A percentile compares a stretch with the other conserved stretches of the same genome.
Conservation (phyloP, 306 rosid genomes). For the Vigna hirtella region DNA sequence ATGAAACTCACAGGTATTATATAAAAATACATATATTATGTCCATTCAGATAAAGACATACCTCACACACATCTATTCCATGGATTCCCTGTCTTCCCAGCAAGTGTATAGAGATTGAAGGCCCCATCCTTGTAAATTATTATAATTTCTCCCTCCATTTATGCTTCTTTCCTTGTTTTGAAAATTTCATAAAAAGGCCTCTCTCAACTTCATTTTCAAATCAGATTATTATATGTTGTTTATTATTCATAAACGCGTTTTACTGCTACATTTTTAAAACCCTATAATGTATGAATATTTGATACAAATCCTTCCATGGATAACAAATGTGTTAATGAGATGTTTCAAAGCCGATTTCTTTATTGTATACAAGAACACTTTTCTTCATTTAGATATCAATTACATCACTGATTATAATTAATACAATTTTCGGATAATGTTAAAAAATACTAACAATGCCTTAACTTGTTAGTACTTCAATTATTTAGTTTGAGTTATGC, state of each 20-base stretch:
- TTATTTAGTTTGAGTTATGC: background rate
- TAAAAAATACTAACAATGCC: too few relatives aligned
- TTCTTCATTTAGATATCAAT: background rate
- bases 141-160: conserved; percentile 17
- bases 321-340: background rate
- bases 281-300: background rate
- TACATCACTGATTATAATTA: background rate
- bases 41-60: conserved; percentile 56
- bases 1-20: conserved; percentile 34
- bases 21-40: conserved; percentile 41
- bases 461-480: background rate
- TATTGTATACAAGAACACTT: background rate
- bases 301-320: background rate
- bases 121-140: conserved; percentile 8
- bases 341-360: background rate
- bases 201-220: conserved; percentile 16
- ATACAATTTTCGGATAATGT: too few relatives aligned
- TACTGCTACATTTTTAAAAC: conserved; percentile 43
- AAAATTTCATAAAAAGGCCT: background rate
- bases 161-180: conserved; percentile 1
- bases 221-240: background rate
- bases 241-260: conserved; percentile 46
- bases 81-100: conserved; percentile 31
- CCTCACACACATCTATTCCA: conserved; percentile 37
- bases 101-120: conserved; percentile 29